phyloP scores from a whole-genome alignment of 2,329 filamentous ascomycete genomes.

The Trichoderma koningii region DNA sequence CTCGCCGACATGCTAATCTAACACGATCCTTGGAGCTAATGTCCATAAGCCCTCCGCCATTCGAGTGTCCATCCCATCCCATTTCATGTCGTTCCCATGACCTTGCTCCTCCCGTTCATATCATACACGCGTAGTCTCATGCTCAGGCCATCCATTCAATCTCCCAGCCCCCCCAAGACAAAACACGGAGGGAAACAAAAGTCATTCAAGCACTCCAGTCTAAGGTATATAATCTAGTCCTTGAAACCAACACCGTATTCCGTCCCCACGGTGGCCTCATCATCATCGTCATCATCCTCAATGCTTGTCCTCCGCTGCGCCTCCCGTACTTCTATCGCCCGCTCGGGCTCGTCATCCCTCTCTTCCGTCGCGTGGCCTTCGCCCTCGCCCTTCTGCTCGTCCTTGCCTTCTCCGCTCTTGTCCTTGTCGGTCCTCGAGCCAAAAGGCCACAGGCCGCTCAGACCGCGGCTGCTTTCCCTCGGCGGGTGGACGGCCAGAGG shows the following conservation, averaged over 20 bases:
- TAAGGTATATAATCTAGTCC: constrained; percentile 21
- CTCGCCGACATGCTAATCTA: not conserved
- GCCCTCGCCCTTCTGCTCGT: constrained; percentile 21
- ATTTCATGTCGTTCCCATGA: constrained; percentile 2
- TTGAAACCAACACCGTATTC: constrained; percentile 34
- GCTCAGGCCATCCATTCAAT: not conserved
- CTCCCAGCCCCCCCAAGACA: not conserved
- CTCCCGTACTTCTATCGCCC: constrained; percentile 55
- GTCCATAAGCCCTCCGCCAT: constrained; percentile 4
- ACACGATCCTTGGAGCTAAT: constrained; percentile 12
- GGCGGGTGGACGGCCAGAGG: constrained; percentile 58
- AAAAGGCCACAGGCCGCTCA: constrained; percentile 62
- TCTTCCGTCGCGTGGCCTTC: constrained; percentile 23
- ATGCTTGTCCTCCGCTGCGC: constrained; percentile 59
- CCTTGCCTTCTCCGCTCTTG: constrained; percentile 37
- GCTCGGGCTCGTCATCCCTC: constrained; percentile 40
- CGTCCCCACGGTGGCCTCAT: constrained; percentile 51
- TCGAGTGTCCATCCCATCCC: not conserved
- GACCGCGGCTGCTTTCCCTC: constrained; percentile 43
- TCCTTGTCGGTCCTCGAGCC: constrained; percentile 44
- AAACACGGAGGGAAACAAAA: not conserved
- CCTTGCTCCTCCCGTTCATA: too few relatives aligned
- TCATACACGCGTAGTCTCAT: too few relatives aligned
- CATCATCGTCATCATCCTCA: constrained; percentile 61
- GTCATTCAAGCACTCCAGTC: constrained; percentile 13